Base-by-base conservation (phyloP, 2,329 filamentous ascomycete species). In the Colletotrichum echinochloae region DNA sequence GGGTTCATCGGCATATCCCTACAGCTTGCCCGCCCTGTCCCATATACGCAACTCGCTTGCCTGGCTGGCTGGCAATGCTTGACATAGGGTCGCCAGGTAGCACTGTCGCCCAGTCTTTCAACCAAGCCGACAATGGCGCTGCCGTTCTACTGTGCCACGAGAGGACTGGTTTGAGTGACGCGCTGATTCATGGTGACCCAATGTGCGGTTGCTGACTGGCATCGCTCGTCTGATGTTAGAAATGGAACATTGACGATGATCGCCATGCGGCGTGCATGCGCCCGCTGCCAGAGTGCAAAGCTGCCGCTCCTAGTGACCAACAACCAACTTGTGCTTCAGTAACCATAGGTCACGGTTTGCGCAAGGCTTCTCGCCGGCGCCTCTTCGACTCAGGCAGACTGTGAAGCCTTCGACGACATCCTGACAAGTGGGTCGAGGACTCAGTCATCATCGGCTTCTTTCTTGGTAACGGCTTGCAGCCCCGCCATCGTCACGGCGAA, bases 401-500 rank as follows among this genome's bases (percentile, higher is more conserved):
- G 5, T 35, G 30, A 35, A 18, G 20, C 30, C n/a, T 54, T n/a
- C 51, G 20, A 30, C 16, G 44, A 63, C 28, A 23, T 54, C 8
- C 30, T 23, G 4, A 20, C 28, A 39, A 14, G 44, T 4, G 16
- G n/a, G 46, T n/a, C 51, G n/a, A 28, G 37, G 18, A 16, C 28
- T 55, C 59, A 64, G 35, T 49, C 44, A 44, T 49, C 65, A n/a
- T 65, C 28, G 8, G 30, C 37, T 20, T 59, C 60, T 52, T 74
- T 70, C 66, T 65, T 73, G 41, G 74, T 75, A 26, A 82, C 75
- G 12, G 78, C 81, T 74, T 79, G 83, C 16, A 91, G 63, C 0
- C 94, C 94, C 0, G 88, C 90, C 77, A 87, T 88, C 75, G 86
- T 89, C 66, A 98, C 91, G 79, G 94, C 91, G 79, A 94, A 97